Conservation (phyloP, 1,139 yeast genomes). For the Yamadazyma membranifaciens region DNA sequence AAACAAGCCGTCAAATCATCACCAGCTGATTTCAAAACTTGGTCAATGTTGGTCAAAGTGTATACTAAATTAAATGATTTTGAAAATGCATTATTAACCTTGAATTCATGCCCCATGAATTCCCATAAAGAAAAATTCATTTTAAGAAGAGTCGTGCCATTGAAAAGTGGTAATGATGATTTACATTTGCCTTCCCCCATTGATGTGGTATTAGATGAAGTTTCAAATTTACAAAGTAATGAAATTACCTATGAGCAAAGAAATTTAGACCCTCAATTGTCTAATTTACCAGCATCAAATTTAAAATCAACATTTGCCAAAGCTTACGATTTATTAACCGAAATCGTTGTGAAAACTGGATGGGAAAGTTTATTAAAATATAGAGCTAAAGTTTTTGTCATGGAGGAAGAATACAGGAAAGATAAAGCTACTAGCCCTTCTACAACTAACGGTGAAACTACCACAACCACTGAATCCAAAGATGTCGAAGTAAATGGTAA, state of each 20-base stretch:
- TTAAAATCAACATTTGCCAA: conserved; percentile 76
- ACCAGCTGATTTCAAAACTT: conserved; percentile 81
- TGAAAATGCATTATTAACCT: conserved; percentile 72
- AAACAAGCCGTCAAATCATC: conserved; percentile 73
- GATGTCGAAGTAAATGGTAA: neutral
- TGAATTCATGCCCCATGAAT: conserved; percentile 93
- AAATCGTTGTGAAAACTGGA: conserved; percentile 68
- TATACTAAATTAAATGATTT: conserved; percentile 71
- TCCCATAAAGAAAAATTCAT: conserved; percentile 61
- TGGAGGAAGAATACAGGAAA: conserved; percentile 86
- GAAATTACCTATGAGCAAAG: conserved; percentile 52
- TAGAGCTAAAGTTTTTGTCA: conserved; percentile 84
- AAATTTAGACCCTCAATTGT: conserved; percentile 64
- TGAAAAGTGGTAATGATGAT: conserved; percentile 51
- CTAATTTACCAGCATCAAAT: conserved; percentile 72
- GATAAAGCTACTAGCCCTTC: conserved; percentile 28
- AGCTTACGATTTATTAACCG: conserved; percentile 79
- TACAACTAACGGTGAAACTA: conserved; percentile 5
- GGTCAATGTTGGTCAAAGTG: conserved; percentile 74
- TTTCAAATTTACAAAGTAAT: conserved; percentile 52
- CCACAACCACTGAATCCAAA: neutral
- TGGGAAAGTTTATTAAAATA: conserved; percentile 85
- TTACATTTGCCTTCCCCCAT: conserved; percentile 75
- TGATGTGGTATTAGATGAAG: conserved; percentile 71
- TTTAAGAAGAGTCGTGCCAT: conserved; percentile 57